These are phyloP conservation scores for Lentinula sp. DNA, from an alignment of 768 basidiomycete genomes.

Conservation along the genomic window DNA sequence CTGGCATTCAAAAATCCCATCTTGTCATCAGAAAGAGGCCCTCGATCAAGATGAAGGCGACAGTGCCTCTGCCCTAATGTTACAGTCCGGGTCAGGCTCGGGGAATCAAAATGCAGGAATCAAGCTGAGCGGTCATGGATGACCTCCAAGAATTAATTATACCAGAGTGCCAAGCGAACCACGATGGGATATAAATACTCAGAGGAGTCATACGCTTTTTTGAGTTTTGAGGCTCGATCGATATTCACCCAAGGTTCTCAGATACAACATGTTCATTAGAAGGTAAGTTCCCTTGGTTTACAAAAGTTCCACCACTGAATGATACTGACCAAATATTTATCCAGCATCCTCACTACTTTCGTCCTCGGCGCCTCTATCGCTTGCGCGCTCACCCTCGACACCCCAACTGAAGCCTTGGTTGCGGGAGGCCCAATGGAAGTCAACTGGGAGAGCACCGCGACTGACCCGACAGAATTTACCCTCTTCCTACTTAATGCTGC, in stretches of 20 bases:
- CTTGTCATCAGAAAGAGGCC: too few relatives aligned
- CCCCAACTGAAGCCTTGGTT: neutral
- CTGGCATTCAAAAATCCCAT: too few relatives aligned
- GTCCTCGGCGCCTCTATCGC: neutral
- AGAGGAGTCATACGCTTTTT: too few relatives aligned
- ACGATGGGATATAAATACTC: neutral
- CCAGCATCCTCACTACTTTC: neutral
- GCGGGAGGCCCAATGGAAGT: neutral
- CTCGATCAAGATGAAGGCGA: too few relatives aligned
- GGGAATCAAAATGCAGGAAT: too few relatives aligned
- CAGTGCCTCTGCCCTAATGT: too few relatives aligned
- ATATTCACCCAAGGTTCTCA: neutral
- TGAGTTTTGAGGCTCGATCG: neutral
- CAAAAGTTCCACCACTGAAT: too few relatives aligned
- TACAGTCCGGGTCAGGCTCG: too few relatives aligned
- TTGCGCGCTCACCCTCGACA: neutral
- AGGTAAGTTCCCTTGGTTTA: neutral
- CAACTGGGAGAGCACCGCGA: neutral
- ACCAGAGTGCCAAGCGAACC: neutral
- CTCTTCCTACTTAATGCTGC: constrained; percentile 2
- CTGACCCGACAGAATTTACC: neutral
- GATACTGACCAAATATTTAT: neutral
- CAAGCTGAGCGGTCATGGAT: too few relatives aligned
- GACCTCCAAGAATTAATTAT: too few relatives aligned
- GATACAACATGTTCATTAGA: neutral